Conservation (phyloP, 345 rosid species). For the Populus tremula region DNA sequence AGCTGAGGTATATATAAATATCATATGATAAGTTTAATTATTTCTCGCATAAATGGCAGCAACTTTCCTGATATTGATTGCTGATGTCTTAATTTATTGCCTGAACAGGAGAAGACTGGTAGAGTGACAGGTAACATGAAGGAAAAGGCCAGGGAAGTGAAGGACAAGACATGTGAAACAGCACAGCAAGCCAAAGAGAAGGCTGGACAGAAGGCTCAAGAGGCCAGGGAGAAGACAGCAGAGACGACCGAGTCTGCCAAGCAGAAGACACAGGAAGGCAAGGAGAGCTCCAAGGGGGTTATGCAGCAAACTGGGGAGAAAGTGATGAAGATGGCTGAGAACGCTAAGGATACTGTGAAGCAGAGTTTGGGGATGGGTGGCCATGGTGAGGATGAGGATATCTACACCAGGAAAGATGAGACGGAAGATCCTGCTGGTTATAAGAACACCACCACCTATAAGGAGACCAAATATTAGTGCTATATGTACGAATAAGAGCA, state of each 20-base stretch:
- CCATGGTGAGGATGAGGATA: slow-evolving; percentile 22
- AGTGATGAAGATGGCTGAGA: slow-evolving; percentile 53
- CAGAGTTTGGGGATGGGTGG: slow-evolving; percentile 48
- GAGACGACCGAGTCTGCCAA: slow-evolving; percentile 26
- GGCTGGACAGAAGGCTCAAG: slow-evolving; percentile 33
- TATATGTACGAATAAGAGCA: neutral
- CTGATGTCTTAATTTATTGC: neutral
- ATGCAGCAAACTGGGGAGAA: slow-evolving; percentile 55
- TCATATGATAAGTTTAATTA: too few relatives aligned
- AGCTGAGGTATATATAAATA: slow-evolving; percentile 37
- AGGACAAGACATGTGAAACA: slow-evolving; percentile 26
- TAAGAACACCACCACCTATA: neutral
- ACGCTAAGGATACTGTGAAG: slow-evolving; percentile 57
- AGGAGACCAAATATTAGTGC: neutral
- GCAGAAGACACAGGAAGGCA: slow-evolving; percentile 42
- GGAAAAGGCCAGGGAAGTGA: slow-evolving; percentile 9
- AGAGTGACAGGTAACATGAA: neutral
- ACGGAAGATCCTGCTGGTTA: neutral
- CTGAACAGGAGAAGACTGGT: neutral
- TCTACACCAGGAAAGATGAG: neutral
- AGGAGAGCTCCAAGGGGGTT: slow-evolving; percentile 50
- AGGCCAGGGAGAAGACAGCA: slow-evolving; percentile 33
- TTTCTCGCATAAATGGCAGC: too few relatives aligned
- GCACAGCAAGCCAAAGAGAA: slow-evolving; percentile 29
- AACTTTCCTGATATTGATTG: neutral